Evolutionary conservation across 1,284 basidiomycete genomes (phyloP).

Genomic region (Rhodotorula mucilaginosa): DNA sequence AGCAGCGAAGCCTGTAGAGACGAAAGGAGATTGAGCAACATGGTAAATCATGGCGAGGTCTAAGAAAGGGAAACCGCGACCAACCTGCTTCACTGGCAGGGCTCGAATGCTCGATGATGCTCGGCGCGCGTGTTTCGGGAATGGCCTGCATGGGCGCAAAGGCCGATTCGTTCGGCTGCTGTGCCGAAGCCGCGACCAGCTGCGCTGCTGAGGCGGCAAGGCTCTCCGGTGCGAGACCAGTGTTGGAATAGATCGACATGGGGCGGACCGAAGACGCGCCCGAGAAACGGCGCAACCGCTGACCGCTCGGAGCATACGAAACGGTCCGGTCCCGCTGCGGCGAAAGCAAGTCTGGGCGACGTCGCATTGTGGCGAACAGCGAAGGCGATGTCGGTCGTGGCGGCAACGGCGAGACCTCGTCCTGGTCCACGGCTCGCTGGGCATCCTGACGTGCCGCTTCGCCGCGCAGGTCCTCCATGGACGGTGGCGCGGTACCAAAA

Average conservation of each 20-base stretch:
- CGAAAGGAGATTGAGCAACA: not conserved
- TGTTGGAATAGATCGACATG: constrained; percentile 72
- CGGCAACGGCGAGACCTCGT: not conserved
- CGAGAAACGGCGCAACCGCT: constrained; percentile 38
- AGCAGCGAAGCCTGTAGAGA: not conserved
- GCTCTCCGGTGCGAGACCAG: constrained; percentile 58
- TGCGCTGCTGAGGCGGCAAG: constrained; percentile 14
- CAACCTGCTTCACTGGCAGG: constrained; percentile 9
- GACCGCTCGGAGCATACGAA: constrained; percentile 12
- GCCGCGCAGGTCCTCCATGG: constrained; percentile 39
- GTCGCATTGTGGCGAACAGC: not conserved
- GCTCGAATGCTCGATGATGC: constrained; percentile 31
- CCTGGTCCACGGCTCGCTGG: not conserved
- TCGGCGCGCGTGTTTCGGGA: constrained; percentile 32
- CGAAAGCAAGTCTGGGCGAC: constrained; percentile 16
- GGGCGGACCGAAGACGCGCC: constrained; percentile 50
- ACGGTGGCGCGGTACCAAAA: constrained; percentile 38
- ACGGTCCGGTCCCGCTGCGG: constrained; percentile 19
- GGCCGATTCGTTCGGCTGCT: constrained; percentile 80
- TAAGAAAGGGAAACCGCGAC: not conserved
- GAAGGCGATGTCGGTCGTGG: constrained; percentile 38
- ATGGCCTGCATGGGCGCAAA: constrained; percentile 81
- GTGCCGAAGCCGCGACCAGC: not conserved
- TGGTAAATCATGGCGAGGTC: not conserved
- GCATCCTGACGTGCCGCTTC: constrained; percentile 25